phyloP scores from a whole-genome alignment of 225 moss, liverwort and hornwort genomes.

The Sphagnum tenellum region DNA sequence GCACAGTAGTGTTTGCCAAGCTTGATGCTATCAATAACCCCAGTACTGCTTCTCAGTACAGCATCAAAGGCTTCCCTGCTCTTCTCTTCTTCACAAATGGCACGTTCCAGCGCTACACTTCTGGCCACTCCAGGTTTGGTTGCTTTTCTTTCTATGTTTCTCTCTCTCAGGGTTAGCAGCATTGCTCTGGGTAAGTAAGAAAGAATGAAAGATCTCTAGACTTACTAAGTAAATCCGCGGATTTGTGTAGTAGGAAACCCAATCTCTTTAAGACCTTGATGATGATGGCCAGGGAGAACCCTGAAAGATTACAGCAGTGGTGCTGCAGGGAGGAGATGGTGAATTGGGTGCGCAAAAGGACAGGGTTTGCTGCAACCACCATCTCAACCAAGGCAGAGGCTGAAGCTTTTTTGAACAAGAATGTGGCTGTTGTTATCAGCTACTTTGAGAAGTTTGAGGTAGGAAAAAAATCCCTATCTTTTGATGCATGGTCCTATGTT shows the following conservation, averaged over 20 bases:
- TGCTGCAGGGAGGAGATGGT: slow-evolving; percentile 57
- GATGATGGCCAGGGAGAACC: no score
- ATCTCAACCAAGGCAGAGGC: slow-evolving; percentile 48
- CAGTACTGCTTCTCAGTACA: slow-evolving; percentile 40
- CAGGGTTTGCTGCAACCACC: slow-evolving; percentile 49
- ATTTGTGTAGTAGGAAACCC: no score
- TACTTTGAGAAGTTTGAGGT: slow-evolving; percentile 65
- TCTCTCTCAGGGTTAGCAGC: background rate
- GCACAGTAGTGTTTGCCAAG: slow-evolving; percentile 55
- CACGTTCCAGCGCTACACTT: slow-evolving; percentile 29
- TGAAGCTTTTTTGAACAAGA: slow-evolving; percentile 27
- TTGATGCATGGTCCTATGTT: background rate
- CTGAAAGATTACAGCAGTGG: no score
- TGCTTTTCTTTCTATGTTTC: background rate
- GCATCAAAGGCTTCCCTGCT: slow-evolving; percentile 73
- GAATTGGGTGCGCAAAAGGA: slow-evolving; percentile 71
- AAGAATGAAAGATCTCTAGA: no score
- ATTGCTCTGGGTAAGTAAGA: no score
- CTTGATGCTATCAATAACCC: slow-evolving; percentile 69
- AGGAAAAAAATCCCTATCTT: background rate
- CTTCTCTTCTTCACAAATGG: slow-evolving; percentile 69
- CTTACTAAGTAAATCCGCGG: no score
- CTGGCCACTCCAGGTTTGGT: slow-evolving; percentile 42
- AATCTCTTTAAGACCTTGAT: no score
- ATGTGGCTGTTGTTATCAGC: slow-evolving; percentile 41